phyloP scores from a whole-genome alignment of 345 rosid species.

The Linum trigynum region DNA sequence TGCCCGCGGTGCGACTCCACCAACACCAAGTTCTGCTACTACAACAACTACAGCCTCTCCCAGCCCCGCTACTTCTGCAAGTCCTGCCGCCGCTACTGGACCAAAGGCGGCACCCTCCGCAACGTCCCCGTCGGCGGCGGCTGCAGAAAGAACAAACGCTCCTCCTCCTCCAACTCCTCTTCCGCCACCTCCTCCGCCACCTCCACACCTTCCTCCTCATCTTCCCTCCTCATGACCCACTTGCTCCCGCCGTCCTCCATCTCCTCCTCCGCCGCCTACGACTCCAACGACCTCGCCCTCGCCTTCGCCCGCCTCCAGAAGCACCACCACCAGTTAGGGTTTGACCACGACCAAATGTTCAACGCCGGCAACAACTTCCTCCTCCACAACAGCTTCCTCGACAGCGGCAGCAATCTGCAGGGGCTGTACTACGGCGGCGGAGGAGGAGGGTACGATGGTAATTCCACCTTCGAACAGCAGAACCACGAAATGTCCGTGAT shows the following conservation, averaged over 20 bases:
- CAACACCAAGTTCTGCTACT: slow-evolving; percentile 83
- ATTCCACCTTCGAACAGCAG: no score
- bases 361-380: background rate
- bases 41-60: slow-evolving; percentile 80
- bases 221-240: no score
- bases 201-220: slow-evolving; percentile 28
- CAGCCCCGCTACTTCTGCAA: slow-evolving; percentile 88
- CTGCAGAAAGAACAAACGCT: slow-evolving; percentile 64
- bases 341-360: slow-evolving; percentile 18
- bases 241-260: slow-evolving; percentile 26
- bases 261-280: slow-evolving; percentile 41
- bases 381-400: background rate
- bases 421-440: background rate
- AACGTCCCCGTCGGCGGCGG: slow-evolving; percentile 87
- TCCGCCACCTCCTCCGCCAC: slow-evolving; percentile 34
- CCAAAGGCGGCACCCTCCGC: slow-evolving; percentile 74
- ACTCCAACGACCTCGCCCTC: slow-evolving; percentile 58
- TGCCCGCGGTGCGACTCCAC: slow-evolving; percentile 77
- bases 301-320: slow-evolving; percentile 68
- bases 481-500: no score
- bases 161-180: slow-evolving; percentile 39
- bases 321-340: slow-evolving; percentile 44
- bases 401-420: background rate
- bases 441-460: background rate
- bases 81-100: slow-evolving; percentile 80